phyloP scores from a whole-genome alignment of 805 yeast genomes.

The Ogataea glucozyma region DNA sequence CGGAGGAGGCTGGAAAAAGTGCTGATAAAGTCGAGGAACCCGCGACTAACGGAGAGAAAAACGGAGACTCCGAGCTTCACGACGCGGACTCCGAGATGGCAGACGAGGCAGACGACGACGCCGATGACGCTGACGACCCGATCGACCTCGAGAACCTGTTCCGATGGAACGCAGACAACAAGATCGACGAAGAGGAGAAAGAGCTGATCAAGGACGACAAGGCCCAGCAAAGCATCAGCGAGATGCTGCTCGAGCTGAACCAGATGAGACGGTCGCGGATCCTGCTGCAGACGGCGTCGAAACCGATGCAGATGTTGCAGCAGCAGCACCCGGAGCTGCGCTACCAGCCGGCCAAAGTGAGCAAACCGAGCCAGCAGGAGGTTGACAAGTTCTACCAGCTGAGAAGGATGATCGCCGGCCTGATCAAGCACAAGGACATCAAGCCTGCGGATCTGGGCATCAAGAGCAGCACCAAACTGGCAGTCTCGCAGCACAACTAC shows the following conservation, averaged over 20 bases:
- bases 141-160: conserved; percentile 33
- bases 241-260: conserved; percentile 49
- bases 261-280: conserved; percentile 49
- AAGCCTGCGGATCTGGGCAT: conserved; percentile 38
- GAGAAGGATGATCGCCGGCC: conserved; percentile 46
- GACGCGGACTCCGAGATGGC: conserved; percentile 1
- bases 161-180: conserved; percentile 30
- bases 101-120: conserved; percentile 10
- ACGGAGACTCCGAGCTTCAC: too few species aligned
- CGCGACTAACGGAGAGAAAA: too few species aligned
- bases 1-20: conserved; percentile 31
- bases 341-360: conserved; percentile 15
- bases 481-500: conserved; percentile 72
- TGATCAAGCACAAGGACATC: conserved; percentile 29
- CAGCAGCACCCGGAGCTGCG: conserved; percentile 7
- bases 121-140: conserved; percentile 14
- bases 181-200: conserved; percentile 28
- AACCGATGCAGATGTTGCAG: conserved; percentile 7
- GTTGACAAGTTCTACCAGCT: conserved; percentile 42
- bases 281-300: conserved; percentile 2
- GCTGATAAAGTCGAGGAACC: too few species aligned
- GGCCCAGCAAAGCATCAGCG: conserved; percentile 42
- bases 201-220: conserved; percentile 23
- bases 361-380: conserved; percentile 47
- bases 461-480: conserved; percentile 46